A percentile compares a stretch with the other conserved stretches of the same genome.
phyloP scores from a whole-genome alignment of 192 early-diverging fungal species.

The Coemansia sp. region DNA sequence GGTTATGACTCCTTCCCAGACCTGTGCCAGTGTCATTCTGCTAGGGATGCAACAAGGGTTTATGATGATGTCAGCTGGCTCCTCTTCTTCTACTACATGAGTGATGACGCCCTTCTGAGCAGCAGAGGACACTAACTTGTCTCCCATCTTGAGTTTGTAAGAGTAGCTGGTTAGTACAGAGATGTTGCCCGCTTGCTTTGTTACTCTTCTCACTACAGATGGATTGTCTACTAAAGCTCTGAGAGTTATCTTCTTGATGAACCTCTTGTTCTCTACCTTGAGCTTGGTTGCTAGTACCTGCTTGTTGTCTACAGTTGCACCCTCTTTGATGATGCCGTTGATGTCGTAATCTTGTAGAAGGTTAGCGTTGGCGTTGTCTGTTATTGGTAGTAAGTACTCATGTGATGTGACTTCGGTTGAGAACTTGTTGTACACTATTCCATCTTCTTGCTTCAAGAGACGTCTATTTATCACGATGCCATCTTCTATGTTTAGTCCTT shows the following conservation, averaged over 20 bases:
- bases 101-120: not conserved
- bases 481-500: slow-evolving; percentile 7
- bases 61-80: slow-evolving; percentile 4
- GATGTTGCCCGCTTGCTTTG: not conserved
- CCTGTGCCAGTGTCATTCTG: slow-evolving; percentile 4
- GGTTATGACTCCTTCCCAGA: slow-evolving; percentile 1
- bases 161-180: not conserved
- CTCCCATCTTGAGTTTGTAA: not conserved
- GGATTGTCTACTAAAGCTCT: not conserved
- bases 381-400: not conserved
- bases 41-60: slow-evolving; percentile 9
- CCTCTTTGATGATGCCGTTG: not conserved
- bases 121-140: not conserved
- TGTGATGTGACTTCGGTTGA: not conserved
- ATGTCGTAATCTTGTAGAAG: not conserved
- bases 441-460: not conserved
- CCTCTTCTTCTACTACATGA: not conserved
- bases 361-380: not conserved
- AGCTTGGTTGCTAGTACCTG: not conserved
- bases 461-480: slow-evolving; percentile 5
- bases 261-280: not conserved
- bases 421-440: slow-evolving; percentile 1
- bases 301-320: not conserved
- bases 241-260: not conserved
- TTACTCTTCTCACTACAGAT: not conserved